Base-by-base conservation (phyloP, 176 grass and related monocot genomes). In the Thalia dealbata region DNA sequence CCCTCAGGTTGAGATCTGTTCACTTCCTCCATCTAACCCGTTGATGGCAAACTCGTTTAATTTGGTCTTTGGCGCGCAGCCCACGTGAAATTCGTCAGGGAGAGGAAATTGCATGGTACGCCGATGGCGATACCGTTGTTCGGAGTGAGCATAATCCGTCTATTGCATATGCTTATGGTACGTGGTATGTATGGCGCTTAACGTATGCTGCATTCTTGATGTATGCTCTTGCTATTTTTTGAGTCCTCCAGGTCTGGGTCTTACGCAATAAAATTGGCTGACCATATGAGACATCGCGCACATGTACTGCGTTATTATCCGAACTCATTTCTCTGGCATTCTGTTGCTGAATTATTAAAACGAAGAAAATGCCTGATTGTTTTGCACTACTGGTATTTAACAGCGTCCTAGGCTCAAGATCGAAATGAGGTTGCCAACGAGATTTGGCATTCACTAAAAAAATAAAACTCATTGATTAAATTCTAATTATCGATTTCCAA, bases 51-150 rank as follows among this genome's bases (percentile, higher is more conserved):
- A 18, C 11, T 68, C 0, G 15, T 67, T 71, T 81, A 51, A 86
- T 81, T 84, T 67, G 81, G 24, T 52, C 13, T 85, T 76, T 76
- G 78, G 60, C 75, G 68, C 82, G 75, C 82, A 99, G 95, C 81
- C 95, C 81, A 15, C 88, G 90, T 73, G 95, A 99, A 81, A 99
- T 99, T 89, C 90, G 90, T 45, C 95, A 87, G 63, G 95, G 95
- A 50, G 90, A 99, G 86, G 95, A 99, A 82, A 81, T 99, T 11
- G 90, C 95, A 6, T 99, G 95, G 95, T 99, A 99, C 21, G 90
- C 95, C 22, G 95, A 99, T 67, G 90, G 95, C 45, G 95, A 95
- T 76, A 99, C 90, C 0, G 85, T 99, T n/a, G 84, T 95, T 61
- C 71, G 95, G 30, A 99, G 90, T 46, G 95, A 99, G 75, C 84